Conservation (phyloP, 495 filamentous ascomycete species). For the Xylaria intraflava region DNA sequence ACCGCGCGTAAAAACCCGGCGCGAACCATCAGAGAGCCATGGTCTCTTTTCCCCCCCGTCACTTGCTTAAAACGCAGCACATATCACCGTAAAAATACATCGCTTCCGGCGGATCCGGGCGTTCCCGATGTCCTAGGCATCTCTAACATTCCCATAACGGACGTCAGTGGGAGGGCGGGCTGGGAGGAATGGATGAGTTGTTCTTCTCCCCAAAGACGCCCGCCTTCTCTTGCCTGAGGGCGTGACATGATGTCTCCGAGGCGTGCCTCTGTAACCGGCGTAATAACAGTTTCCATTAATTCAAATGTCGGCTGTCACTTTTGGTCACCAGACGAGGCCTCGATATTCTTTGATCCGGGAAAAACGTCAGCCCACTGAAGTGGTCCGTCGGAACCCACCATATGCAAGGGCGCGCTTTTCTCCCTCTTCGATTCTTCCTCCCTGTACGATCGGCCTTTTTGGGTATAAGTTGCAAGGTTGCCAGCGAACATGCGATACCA, state of each 20-base stretch:
- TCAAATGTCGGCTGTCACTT: background rate
- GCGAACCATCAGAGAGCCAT: no score
- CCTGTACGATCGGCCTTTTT: constrained; percentile 23
- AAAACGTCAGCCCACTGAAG: constrained; percentile 27
- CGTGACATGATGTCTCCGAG: background rate
- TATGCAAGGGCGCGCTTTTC: constrained; percentile 21
- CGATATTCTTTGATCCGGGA: background rate
- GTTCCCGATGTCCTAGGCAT: background rate
- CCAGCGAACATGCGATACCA: constrained; percentile 34
- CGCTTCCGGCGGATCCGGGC: background rate
- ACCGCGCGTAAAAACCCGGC: no score
- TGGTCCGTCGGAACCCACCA: constrained; percentile 23
- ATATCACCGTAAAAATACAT: background rate
- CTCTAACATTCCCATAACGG: no score
- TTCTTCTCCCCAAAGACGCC: background rate
- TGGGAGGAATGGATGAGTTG: background rate
- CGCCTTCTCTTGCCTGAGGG: background rate
- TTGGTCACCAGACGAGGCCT: background rate
- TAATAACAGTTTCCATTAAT: background rate
- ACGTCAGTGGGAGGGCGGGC: background rate
- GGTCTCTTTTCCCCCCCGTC: background rate
- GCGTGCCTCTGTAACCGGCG: background rate
- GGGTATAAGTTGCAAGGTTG: constrained; percentile 21
- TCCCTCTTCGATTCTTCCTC: constrained; percentile 12
- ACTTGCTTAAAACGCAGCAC: background rate